Base-by-base conservation (phyloP, 139 green algal species). In the Diplosphaera chodatii region DNA sequence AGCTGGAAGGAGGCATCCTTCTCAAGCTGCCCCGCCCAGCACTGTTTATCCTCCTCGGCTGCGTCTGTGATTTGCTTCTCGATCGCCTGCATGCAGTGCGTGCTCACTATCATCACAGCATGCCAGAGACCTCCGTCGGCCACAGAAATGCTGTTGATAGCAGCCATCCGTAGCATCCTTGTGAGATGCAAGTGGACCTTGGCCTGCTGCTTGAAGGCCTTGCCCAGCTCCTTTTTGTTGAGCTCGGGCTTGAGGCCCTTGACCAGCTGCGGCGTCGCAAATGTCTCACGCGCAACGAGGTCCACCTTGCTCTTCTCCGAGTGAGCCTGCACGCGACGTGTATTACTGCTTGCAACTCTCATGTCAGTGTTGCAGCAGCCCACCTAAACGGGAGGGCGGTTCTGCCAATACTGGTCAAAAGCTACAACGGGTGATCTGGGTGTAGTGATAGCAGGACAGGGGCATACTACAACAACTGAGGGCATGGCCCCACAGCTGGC, bases 181-280 rank as follows among this genome's bases (percentile, higher is more conserved):
- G n/a, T n/a, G n/a, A n/a, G n/a, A n/a, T n/a, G n/a, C n/a, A n/a
- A n/a, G n/a, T n/a, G n/a, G n/a, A n/a, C 64, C 82, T 95, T 92
- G 62, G 82, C 87, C 27, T 96, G 88, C 73, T 88, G 91, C 79
- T 96, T 97, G 77, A 96, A 93, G 29, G 81, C 82, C 71, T 92
- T 89, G 69, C 94, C 94, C 55, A 98, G 66, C 72, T 86, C 78
- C 84, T 95, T 93, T 80, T 91, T 95, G 86, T 96, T 91, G 56
- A 88, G 84, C 73, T 27, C 48, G 13, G 48, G 13, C 18, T 77
- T 68, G 73, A 93, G 84, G 32, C 78, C 74, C 23, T 93, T 33
- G 55, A 89, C 80, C 68, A 5, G 32, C n/a, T 55, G 34, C 28
- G 93, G 90, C 78, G 94, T 84, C 25, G 76, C n/a, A 78, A 89